Base-by-base conservation (phyloP, 176 grass and related monocot species). In the Phoenix roebelenii region DNA sequence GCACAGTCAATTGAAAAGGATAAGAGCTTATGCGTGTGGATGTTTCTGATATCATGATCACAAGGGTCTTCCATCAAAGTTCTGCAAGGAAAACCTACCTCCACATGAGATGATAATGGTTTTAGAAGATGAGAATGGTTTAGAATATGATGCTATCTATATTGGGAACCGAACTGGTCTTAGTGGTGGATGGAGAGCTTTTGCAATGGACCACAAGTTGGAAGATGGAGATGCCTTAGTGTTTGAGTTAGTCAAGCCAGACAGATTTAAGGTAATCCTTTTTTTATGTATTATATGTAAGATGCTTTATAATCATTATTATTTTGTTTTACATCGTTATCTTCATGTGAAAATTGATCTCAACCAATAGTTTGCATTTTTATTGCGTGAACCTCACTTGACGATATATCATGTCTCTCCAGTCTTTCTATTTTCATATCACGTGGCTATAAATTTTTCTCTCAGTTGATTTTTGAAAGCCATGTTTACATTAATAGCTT, bases 171-270 rank as follows among this genome's bases (percentile, higher is more conserved):
- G 88, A 66, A 83, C 76, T 10, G 94, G 94, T 55, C 79, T 98
- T 28, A 98, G 94, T 76, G 88, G 88, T 68, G 94, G 93, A 63
- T 98, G 93, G 93, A 92, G 82, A 71, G 88, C 82, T 30, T 98
- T 98, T 61, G 79, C 88, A 0, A 76, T 98, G 87, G 57, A 92
- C 22, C 88, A 83, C 32, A 76, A 77, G 65, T 72, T 98, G 82
- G 94, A 98, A 72, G 94, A 89, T 52, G 82, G 94, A 51, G 94
- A 98, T 83, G 78, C 73, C 22, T 81, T 98, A 71, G 79, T 93
- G 19, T 93, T 93, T 71, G 88, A 98, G 76, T 80, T 98, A 71
- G 58, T 25, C 15, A 68, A 87, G 55, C 84, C 61, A 32, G 76
- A 85, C 20, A 82, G 70, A 82, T 98, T 98, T 70, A 98, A 93